Evolutionary conservation across 257 asterid species (phyloP), one percentile per base, ranked within the genome.

Genomic region (Linderniella brevidens): DNA sequence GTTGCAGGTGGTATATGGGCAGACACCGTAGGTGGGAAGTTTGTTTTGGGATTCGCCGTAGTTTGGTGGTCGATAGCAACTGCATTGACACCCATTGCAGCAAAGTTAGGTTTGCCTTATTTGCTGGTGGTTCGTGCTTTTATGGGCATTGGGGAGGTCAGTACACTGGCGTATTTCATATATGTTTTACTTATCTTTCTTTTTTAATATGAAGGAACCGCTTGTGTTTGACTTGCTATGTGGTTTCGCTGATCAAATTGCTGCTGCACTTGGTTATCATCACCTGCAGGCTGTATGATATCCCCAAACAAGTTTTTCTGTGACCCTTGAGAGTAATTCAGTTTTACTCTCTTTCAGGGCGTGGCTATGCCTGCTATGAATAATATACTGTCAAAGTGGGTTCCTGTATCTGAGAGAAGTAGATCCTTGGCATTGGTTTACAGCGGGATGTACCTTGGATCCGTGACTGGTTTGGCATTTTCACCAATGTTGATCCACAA

Each of bases 321-420:
- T 11, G 17, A 12, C 25, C 36, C 14, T 50, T 48, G 36, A 32
- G 47, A 48, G 20, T 40, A 45, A 14, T 25, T 25, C 6, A 3
- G 32, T 3, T 25, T 25, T 25, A 25, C 32, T 25, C 32, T 25
- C 32, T 25, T 25, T 25, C 73, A 73, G 80, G 80, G 80, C 43
- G 80, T 84, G 54, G 98, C 98, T 20, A 88, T 90, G 98, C 98
- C 98, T 66, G 92, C 96, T 51, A 81, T 90, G 98, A 90, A 85
- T 59, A 85, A 81, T 70, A 57, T 90, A 64, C 62, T 90, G 38
- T 90, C 96, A 37, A 85, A 81, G 56, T 90, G 99, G 96, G 64
- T 90, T 72, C 99, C 96, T 12, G 87, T 88, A 62, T 80, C 98
- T 0, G 98, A 88, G 72, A 78, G 98, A 73, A 88, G 98, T 86